Evolutionary conservation across 2,329 filamentous ascomycete species (phyloP).

Genomic region (Bipolaris victoriae): DNA sequence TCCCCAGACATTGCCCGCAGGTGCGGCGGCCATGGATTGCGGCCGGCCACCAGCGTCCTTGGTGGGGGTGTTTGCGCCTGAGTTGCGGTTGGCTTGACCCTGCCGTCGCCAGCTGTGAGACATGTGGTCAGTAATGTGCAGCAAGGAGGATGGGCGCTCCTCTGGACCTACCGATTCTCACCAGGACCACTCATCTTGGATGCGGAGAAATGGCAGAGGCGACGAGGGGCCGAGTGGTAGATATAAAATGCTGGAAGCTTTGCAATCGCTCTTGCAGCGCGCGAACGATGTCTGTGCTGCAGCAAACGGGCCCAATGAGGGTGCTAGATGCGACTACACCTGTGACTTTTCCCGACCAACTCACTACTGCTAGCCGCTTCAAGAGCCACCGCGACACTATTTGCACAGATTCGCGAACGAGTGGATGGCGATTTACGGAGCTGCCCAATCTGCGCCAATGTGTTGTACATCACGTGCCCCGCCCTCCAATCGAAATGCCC

Average conservation of each 20-base stretch:
- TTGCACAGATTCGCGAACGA: conserved; percentile 18
- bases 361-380: conserved; percentile 26
- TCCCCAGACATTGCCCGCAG: conserved; percentile 46
- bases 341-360: conserved; percentile 23
- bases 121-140: conserved; percentile 21
- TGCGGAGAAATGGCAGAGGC: conserved; percentile 32
- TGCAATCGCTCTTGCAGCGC: conserved; percentile 29
- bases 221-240: conserved; percentile 36
- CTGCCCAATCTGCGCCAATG: conserved; percentile 20
- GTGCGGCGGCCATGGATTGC: conserved; percentile 39
- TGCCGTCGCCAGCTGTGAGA: conserved; percentile 44
- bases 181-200: conserved; percentile 48
- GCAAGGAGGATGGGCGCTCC: neutral
- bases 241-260: conserved; percentile 39
- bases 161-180: conserved; percentile 43
- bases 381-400: conserved; percentile 15
- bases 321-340: conserved; percentile 16
- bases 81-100: conserved; percentile 41
- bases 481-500: conserved; percentile 14
- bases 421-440: conserved; percentile 21
- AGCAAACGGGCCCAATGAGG: conserved; percentile 26
- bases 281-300: conserved; percentile 32
- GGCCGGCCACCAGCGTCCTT: conserved; percentile 43
- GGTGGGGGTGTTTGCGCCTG: conserved; percentile 43
- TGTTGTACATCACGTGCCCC: conserved; percentile 22